Conservation (phyloP, 768 basidiomycete species). For the Ramaria sp. region DNA sequence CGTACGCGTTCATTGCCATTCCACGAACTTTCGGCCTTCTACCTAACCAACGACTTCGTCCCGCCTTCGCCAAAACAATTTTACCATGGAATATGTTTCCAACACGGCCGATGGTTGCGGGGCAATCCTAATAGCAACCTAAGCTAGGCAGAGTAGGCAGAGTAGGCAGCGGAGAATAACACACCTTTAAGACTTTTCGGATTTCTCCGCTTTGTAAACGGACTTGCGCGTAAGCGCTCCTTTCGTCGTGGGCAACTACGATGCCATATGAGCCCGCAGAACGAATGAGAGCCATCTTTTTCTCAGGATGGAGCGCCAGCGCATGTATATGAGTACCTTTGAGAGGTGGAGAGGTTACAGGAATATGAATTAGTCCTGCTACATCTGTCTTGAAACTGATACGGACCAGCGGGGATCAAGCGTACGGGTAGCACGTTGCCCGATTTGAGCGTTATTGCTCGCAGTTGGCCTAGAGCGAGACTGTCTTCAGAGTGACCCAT, state of each 20-base stretch:
- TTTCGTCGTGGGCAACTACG: conserved; percentile 67
- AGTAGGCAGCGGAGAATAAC: neutral
- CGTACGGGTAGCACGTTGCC: conserved; percentile 91
- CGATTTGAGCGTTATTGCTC: conserved; percentile 71
- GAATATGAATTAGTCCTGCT: neutral
- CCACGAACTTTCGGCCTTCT: conserved; percentile 78
- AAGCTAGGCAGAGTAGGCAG: neutral
- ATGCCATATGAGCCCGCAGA: conserved; percentile 83
- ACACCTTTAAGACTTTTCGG: conserved; percentile 55
- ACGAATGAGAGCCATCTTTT: conserved; percentile 75
- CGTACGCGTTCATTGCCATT: conserved; percentile 94
- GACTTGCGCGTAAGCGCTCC: conserved; percentile 67
- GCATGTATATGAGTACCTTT: conserved; percentile 73
- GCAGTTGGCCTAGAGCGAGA: conserved; percentile 76
- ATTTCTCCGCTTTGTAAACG: conserved; percentile 90
- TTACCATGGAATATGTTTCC: conserved; percentile 89
- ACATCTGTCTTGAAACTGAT: neutral
- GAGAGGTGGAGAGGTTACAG: neutral
- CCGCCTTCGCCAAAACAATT: conserved; percentile 82
- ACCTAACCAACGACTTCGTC: conserved; percentile 80
- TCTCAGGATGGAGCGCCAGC: conserved; percentile 64
- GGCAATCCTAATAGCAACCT: conserved; percentile 36
- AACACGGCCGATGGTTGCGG: conserved; percentile 84
- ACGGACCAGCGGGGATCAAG: conserved; percentile 68
- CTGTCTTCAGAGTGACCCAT: conserved; percentile 9